Conservation (phyloP, 164 flowering plant genomes). For the Kingdonia uniflora region DNA sequence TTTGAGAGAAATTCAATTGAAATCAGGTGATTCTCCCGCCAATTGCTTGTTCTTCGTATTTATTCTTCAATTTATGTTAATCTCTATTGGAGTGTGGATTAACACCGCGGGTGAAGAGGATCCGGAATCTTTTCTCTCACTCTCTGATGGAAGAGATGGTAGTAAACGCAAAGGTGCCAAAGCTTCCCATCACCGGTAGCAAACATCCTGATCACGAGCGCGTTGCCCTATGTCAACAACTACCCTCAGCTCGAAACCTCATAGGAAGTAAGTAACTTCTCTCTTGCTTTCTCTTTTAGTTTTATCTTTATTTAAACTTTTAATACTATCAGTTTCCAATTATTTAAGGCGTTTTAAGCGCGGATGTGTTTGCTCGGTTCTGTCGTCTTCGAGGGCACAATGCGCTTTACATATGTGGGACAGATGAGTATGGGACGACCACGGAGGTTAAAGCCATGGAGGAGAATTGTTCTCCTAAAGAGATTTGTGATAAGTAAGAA, state of each 20-base stretch:
- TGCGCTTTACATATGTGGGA: conserved; percentile 53
- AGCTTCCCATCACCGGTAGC: conserved; percentile 51
- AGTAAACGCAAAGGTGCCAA: conserved; percentile 4
- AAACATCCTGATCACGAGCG: conserved; percentile 65
- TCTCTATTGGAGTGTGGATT: no score
- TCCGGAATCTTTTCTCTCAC: no score
- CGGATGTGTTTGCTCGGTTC: conserved; percentile 72
- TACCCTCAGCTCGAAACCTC: conserved; percentile 75
- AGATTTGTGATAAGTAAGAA: conserved; percentile 67
- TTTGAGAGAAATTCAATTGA: no score
- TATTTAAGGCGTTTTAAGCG: conserved; percentile 63
- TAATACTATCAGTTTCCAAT: no score
- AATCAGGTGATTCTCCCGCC: no score
- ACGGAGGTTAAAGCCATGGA: conserved; percentile 78
- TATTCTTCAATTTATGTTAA: no score
- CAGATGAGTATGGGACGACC: conserved; percentile 77
- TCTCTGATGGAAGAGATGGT: no score
- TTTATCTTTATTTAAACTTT: no score
- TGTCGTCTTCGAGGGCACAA: conserved; percentile 62
- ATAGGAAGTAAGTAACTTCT: conserved; percentile 43
- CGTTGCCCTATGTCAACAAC: conserved; percentile 78
- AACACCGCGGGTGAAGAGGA: no score
- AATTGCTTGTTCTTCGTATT: no score
- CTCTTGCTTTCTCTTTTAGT: conserved; percentile 3
- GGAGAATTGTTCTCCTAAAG: conserved; percentile 59